Percentiles rank a stretch among this genome's conserved stretches.
Conservation (phyloP, 2,329 filamentous ascomycete genomes). For the Drechslera avenae region DNA sequence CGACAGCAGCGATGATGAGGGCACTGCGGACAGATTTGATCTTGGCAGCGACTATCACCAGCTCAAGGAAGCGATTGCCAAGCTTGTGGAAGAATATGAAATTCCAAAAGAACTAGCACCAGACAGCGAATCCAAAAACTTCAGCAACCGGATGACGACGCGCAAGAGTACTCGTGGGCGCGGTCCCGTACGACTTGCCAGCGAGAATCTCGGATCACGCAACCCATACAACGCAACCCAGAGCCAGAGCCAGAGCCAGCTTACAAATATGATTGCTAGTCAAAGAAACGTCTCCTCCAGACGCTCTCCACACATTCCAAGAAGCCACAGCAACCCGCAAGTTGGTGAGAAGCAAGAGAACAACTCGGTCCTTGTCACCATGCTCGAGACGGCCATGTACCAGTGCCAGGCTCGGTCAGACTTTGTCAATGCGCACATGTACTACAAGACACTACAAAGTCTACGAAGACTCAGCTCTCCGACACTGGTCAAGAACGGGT, state of each 20-base stretch:
- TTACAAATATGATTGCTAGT: slow-evolving; percentile 47
- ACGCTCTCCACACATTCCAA: slow-evolving; percentile 45
- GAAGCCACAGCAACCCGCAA: slow-evolving; percentile 51
- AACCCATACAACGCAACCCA: slow-evolving; percentile 53
- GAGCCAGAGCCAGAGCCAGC: slow-evolving; percentile 39
- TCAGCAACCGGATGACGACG: slow-evolving; percentile 71
- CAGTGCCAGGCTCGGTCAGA: slow-evolving; percentile 80
- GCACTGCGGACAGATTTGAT: slow-evolving; percentile 56
- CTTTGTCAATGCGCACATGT: slow-evolving; percentile 82
- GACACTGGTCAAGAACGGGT: slow-evolving; percentile 68
- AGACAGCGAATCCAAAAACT: slow-evolving; percentile 64
- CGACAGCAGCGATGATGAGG: slow-evolving; percentile 56
- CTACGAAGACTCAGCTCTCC: slow-evolving; percentile 67
- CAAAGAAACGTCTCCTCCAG: slow-evolving; percentile 43
- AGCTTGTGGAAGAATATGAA: slow-evolving; percentile 81
- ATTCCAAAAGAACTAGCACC: slow-evolving; percentile 71
- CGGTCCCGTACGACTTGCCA: slow-evolving; percentile 32
- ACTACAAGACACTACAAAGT: slow-evolving; percentile 81
- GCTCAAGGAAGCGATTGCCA: slow-evolving; percentile 78
- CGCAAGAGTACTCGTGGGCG: slow-evolving; percentile 42
- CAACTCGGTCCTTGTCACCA: slow-evolving; percentile 64
- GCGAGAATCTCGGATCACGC: slow-evolving; percentile 53
- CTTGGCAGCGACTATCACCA: slow-evolving; percentile 81
- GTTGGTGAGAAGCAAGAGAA: slow-evolving; percentile 46
- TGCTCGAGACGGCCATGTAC: slow-evolving; percentile 76